These are phyloP conservation scores for Neurospora pannonica DNA, from an alignment of 495 filamentous ascomycete species.

Conservation along the genomic window DNA sequence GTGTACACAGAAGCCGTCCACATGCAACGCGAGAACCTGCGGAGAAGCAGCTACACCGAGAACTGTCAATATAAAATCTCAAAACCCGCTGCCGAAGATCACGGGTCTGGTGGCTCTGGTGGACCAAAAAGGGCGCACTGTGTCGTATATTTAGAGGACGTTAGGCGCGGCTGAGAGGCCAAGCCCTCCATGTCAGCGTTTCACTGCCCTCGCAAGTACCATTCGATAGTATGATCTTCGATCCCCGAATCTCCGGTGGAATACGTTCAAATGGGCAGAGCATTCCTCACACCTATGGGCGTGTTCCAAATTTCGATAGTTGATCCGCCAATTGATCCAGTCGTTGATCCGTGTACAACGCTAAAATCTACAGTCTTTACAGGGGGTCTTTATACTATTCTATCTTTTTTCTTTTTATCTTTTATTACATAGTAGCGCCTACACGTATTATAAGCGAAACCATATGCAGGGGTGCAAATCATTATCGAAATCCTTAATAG, in stretches of 20 bases:
- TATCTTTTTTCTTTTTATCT: too few species aligned
- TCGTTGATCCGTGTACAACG: too few species aligned
- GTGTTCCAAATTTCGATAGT: too few species aligned
- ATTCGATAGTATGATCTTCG: neutral
- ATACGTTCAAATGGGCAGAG: neutral
- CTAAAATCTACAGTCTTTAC: too few species aligned
- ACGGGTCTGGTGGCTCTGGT: neutral
- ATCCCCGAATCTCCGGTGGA: neutral
- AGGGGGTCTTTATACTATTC: too few species aligned
- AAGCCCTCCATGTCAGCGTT: neutral
- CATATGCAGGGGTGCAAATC: neutral
- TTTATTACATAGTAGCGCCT: too few species aligned
- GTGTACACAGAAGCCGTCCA: neutral
- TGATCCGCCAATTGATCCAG: too few species aligned
- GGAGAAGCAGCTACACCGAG: neutral
- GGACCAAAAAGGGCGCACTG: neutral
- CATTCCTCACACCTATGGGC: neutral
- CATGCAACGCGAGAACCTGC: neutral
- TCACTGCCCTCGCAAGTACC: neutral
- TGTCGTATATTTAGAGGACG: neutral
- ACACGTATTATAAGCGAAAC: too few species aligned
- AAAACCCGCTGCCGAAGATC: neutral
- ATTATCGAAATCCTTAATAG: neutral
- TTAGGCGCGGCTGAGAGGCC: neutral
- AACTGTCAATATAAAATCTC: neutral